These are phyloP conservation scores for Agarophyton chilense DNA, from an alignment of 23 red algal genomes.

Conservation along the genomic window DNA sequence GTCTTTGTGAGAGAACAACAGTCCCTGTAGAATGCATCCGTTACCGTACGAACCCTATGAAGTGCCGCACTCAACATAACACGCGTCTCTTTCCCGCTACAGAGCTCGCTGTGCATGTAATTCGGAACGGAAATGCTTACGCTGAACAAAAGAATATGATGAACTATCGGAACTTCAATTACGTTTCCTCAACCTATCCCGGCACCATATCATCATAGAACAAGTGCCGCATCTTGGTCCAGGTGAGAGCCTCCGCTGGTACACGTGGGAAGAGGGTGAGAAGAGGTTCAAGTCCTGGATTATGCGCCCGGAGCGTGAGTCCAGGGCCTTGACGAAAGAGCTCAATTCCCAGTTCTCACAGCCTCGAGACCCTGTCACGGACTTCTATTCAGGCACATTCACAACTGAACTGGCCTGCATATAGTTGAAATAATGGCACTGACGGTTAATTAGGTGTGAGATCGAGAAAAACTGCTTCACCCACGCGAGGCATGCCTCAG, in stretches of 20 bases:
- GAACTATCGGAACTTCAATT: slow-evolving; percentile 2
- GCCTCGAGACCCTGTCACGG: not conserved
- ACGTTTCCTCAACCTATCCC: not conserved
- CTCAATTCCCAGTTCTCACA: not conserved
- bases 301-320: not conserved
- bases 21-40: not conserved
- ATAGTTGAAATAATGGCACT: not conserved
- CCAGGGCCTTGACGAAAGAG: not conserved
- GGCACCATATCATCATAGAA: not conserved
- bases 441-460: not conserved
- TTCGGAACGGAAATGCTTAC: not conserved
- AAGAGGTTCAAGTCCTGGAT: not conserved
- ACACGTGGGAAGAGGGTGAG: no score
- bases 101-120: not conserved
- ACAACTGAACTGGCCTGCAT: not conserved
- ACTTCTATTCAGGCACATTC: not conserved
- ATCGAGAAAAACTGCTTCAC: not conserved
- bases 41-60: not conserved
- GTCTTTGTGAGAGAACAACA: not conserved
- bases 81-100: not conserved
- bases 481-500: not conserved
- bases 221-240: not conserved
- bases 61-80: not conserved
- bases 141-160: not conserved
- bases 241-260: not conserved